Percentiles rank a stretch among this genome's conserved stretches.
Conservation (phyloP, 192 early-diverging fungal genomes). For the Entomortierella chlamydospora region DNA sequence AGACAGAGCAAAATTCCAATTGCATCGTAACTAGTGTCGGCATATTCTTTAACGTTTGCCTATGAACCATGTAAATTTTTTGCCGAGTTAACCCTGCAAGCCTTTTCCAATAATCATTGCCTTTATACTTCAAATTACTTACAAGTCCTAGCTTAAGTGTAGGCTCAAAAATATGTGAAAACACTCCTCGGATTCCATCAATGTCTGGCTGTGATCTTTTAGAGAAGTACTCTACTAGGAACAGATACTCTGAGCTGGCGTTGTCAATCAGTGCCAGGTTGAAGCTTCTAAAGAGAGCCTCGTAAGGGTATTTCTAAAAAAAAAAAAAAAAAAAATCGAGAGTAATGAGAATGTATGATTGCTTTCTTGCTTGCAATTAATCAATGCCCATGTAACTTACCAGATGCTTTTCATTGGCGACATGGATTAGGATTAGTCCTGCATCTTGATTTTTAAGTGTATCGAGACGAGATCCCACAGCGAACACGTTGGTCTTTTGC, state of each 20-base stretch:
- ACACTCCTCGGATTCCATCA: conserved; percentile 75
- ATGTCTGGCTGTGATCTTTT: conserved; percentile 71
- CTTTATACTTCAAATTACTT: no score
- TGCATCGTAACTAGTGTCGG: conserved; percentile 87
- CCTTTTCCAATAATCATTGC: no score
- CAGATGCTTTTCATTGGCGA: conserved; percentile 79
- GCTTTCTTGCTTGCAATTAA: no score
- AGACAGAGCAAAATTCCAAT: conserved; percentile 92
- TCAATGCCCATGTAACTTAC: conserved; percentile 43
- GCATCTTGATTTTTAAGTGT: conserved; percentile 80
- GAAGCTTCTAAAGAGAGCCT: conserved; percentile 91
- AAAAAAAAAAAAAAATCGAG: neutral
- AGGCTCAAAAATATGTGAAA: conserved; percentile 91
- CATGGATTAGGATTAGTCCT: conserved; percentile 88
- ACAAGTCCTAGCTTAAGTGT: conserved; percentile 80
- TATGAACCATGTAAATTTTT: conserved; percentile 20
- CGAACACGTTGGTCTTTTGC: conserved; percentile 87
- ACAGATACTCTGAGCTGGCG: conserved; percentile 94
- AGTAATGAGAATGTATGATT: neutral
- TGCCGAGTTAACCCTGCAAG: no score
- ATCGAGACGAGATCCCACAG: conserved; percentile 85
- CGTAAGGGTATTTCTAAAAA: conserved; percentile 83
- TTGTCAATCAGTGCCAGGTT: conserved; percentile 94
- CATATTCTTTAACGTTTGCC: conserved; percentile 73
- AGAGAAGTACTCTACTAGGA: conserved; percentile 91